A percentile compares a stretch with the other conserved stretches of the same genome.
phyloP scores from a whole-genome alignment of 164 flowering plant species.

The Litsea cubeba region DNA sequence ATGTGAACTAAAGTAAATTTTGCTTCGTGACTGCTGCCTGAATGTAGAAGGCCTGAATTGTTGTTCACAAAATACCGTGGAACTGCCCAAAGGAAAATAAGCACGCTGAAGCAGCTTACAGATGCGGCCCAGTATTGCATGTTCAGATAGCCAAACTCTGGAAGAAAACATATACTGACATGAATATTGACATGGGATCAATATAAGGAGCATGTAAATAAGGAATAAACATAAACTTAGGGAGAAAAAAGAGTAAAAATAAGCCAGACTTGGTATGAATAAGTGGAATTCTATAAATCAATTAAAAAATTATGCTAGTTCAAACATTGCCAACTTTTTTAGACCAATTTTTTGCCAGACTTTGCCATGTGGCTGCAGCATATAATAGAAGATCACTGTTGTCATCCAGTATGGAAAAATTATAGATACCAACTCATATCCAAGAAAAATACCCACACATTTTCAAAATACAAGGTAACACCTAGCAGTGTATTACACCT shows the following conservation, averaged over 20 bases:
- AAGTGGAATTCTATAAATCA: too few species aligned
- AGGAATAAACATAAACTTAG: not conserved
- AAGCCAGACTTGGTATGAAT: not conserved
- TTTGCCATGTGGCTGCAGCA: not conserved
- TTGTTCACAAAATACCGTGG: slow-evolving; percentile 11
- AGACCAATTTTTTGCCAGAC: not conserved
- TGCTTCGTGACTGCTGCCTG: slow-evolving; percentile 17
- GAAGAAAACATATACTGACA: slow-evolving; percentile 10
- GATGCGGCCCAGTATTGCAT: slow-evolving; percentile 76
- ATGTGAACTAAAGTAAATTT: slow-evolving; percentile 26
- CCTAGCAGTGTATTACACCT: not conserved
- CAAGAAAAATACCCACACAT: not conserved
- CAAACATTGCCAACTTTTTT: too few species aligned
- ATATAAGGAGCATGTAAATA: not conserved
- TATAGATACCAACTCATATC: not conserved
- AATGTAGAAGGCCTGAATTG: not conserved
- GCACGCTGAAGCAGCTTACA: slow-evolving; percentile 57
- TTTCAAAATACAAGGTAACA: not conserved
- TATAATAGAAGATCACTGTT: not conserved
- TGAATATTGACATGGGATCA: slow-evolving; percentile 5
- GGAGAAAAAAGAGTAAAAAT: not conserved
- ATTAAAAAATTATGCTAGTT: too few species aligned
- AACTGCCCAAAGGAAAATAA: slow-evolving; percentile 41
- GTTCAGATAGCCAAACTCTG: slow-evolving; percentile 63
- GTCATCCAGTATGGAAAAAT: not conserved